Evolutionary conservation across 768 basidiomycete genomes (phyloP).

Genomic region (Ephemerocybe angulata): DNA sequence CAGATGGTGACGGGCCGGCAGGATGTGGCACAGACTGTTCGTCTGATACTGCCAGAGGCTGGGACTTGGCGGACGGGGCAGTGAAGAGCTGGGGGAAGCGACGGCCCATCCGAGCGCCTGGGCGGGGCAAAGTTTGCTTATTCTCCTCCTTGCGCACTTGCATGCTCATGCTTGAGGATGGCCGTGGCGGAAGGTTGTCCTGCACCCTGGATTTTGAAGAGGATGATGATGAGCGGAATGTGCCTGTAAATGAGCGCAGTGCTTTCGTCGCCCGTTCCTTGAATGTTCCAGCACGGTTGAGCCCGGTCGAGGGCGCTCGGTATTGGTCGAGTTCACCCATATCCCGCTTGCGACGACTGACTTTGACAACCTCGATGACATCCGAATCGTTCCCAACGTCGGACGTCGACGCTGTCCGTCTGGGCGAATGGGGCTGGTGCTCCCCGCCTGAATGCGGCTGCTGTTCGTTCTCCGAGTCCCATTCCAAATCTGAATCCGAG

Average conservation of each 20-base stretch:
- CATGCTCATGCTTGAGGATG: conserved; percentile 14
- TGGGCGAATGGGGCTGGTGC: conserved; percentile 15
- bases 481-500: conserved; percentile 22
- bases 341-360: conserved; percentile 35
- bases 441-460: conserved; percentile 16
- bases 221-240: conserved; percentile 10
- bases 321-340: conserved; percentile 16
- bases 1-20: conserved; percentile 19
- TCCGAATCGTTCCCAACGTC: conserved; percentile 46
- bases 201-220: conserved; percentile 37
- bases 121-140: conserved; percentile 6
- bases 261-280: conserved; percentile 42
- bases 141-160: conserved; percentile 11
- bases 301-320: conserved; percentile 9
- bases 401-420: neutral
- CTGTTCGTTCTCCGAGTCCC: conserved; percentile 16
- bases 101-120: conserved; percentile 35
- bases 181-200: conserved; percentile 26
- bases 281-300: conserved; percentile 33
- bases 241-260: conserved; percentile 43
- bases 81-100: conserved; percentile 38
- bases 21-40: conserved; percentile 18
- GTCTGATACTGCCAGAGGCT: conserved; percentile 24
- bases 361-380: conserved; percentile 58
- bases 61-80: conserved; percentile 20